Conservation (phyloP, 345 rosid genomes). For the Citrus australasica region DNA sequence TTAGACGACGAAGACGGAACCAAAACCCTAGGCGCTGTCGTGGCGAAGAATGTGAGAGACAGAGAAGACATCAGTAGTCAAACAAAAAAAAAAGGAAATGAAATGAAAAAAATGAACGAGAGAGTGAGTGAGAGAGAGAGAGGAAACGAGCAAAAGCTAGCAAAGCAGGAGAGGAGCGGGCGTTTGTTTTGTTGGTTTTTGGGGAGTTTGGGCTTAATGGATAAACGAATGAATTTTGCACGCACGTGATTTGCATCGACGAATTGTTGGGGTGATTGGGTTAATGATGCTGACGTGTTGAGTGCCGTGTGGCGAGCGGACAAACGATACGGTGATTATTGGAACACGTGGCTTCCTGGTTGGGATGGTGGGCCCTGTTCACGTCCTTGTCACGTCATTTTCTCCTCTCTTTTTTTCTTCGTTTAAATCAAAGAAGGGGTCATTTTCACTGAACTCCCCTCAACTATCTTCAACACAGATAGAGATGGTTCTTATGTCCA, state of each 20-base stretch:
- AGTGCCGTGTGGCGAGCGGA: neutral
- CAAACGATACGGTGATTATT: neutral
- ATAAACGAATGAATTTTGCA: neutral
- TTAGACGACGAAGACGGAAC: neutral
- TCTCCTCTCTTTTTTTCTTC: no score
- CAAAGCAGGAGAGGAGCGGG: neutral
- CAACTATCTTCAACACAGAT: no score
- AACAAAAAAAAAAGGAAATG: neutral
- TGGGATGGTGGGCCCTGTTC: neutral
- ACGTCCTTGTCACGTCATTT: neutral
- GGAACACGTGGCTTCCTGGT: slow-evolving; percentile 8
- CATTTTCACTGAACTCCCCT: no score
- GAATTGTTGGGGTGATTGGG: neutral
- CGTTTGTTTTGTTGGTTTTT: neutral
- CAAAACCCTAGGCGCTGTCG: slow-evolving; percentile 37
- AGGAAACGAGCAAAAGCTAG: no score
- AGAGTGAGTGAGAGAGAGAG: neutral
- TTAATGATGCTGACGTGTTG: neutral
- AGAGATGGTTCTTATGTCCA: no score
- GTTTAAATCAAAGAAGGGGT: no score
- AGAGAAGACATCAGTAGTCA: slow-evolving; percentile 36
- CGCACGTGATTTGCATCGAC: slow-evolving; percentile 14
- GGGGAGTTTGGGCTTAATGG: neutral
- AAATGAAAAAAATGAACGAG: slow-evolving; percentile 17
- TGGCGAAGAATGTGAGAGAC: slow-evolving; percentile 38